Conservation (phyloP, 1,139 yeast species). For the Zygosaccharomyces pseudobailii region DNA sequence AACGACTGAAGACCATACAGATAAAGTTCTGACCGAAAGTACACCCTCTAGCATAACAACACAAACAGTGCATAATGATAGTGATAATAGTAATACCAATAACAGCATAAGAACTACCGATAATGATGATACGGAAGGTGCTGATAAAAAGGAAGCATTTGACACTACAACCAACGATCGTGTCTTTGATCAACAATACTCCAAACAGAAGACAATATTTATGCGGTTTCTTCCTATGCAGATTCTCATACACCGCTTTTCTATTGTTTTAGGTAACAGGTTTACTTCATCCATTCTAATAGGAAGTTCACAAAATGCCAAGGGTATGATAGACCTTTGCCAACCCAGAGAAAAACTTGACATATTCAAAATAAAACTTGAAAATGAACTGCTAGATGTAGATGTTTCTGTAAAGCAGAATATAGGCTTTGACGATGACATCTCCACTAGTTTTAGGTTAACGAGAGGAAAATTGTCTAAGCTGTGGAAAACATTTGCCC, state of each 20-base stretch:
- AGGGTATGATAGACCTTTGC: slow-evolving; percentile 57
- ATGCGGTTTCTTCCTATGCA: slow-evolving; percentile 54
- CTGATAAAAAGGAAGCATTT: slow-evolving; percentile 4
- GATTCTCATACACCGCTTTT: slow-evolving; percentile 57
- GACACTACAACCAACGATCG: slow-evolving; percentile 21
- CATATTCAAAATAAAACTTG: slow-evolving; percentile 37
- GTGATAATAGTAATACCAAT: slow-evolving; percentile 2
- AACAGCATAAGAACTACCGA: not conserved
- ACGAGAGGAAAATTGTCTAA: slow-evolving; percentile 20
- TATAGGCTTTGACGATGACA: slow-evolving; percentile 44
- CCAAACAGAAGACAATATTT: slow-evolving; percentile 24
- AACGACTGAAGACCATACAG: slow-evolving; percentile 14
- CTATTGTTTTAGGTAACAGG: slow-evolving; percentile 73
- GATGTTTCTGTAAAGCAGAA: slow-evolving; percentile 65
- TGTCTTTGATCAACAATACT: slow-evolving; percentile 13
- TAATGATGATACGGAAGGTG: slow-evolving; percentile 5
- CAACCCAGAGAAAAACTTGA: slow-evolving; percentile 51
- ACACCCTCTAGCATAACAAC: slow-evolving; percentile 6
- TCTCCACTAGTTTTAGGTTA: slow-evolving; percentile 20
- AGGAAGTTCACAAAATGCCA: slow-evolving; percentile 51
- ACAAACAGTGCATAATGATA: not conserved
- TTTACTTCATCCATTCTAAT: slow-evolving; percentile 71
- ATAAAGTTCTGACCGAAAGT: slow-evolving; percentile 11
- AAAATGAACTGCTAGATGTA: slow-evolving; percentile 31
- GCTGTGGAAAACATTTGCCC: slow-evolving; percentile 22